These are phyloP conservation scores for Salix exigua DNA, from an alignment of 345 rosid genomes.

Conservation along the genomic window DNA sequence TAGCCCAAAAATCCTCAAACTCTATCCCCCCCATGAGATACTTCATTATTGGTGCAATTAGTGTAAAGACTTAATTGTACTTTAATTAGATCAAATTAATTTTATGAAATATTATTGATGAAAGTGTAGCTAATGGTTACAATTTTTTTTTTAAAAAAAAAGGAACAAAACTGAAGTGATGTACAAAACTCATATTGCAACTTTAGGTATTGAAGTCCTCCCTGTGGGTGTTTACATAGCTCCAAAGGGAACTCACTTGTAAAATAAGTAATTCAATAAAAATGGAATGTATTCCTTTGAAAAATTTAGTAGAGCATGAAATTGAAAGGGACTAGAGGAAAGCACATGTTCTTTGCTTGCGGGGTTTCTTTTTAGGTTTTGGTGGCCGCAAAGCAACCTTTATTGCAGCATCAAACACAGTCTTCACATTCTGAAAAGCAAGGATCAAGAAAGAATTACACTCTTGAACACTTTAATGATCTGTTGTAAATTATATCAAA, in stretches of 20 bases:
- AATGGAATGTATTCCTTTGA: neutral
- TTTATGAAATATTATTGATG: too few relatives aligned
- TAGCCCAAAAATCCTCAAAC: too few relatives aligned
- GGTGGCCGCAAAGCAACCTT: constrained; percentile 65
- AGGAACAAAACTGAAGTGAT: neutral
- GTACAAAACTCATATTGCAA: neutral
- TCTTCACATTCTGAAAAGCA: constrained; percentile 55
- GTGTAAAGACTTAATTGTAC: too few relatives aligned
- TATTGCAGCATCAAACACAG: constrained; percentile 71
- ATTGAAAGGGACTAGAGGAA: constrained; percentile 31
- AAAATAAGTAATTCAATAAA: neutral
- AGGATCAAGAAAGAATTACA: neutral
- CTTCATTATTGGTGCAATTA: too few relatives aligned
- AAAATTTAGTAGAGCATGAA: neutral
- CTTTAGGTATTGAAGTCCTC: neutral
- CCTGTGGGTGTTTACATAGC: neutral
- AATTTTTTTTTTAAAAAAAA: too few relatives aligned
- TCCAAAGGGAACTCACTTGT: neutral
- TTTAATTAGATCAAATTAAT: too few relatives aligned
- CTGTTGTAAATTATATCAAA: too few relatives aligned
- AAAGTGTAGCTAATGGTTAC: too few relatives aligned
- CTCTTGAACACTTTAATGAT: neutral
- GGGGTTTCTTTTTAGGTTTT: constrained; percentile 53
- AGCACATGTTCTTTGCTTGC: constrained; percentile 38
- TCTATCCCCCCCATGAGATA: too few relatives aligned